These are phyloP conservation scores for Begonia fuchsioides DNA, from an alignment of 306 rosid species.

Conservation along the genomic window DNA sequence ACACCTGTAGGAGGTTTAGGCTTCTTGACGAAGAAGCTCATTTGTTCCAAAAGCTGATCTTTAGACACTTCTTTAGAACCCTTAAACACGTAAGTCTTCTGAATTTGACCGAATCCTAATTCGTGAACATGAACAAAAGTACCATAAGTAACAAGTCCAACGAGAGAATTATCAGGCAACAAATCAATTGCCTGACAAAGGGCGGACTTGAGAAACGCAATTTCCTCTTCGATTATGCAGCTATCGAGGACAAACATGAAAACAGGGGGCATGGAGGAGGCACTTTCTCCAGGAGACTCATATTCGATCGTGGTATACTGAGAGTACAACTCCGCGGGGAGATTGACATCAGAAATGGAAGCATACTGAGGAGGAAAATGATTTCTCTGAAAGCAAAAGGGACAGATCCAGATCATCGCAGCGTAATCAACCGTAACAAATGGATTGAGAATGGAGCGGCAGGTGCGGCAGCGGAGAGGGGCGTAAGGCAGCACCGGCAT, in stretches of 20 bases:
- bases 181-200: conserved; percentile 65
- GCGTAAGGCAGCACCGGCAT: conserved; percentile 64
- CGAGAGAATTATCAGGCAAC: conserved; percentile 73
- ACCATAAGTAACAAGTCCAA: conserved; percentile 74
- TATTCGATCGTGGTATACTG: conserved; percentile 86
- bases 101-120: conserved; percentile 56
- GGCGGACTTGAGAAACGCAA: conserved; percentile 51
- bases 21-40: conserved; percentile 67
- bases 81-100: conserved; percentile 64
- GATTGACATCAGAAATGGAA: conserved; percentile 69
- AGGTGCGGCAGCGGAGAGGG: conserved; percentile 82
- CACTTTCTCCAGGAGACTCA: conserved; percentile 19
- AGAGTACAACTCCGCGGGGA: conserved; percentile 93
- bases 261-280: conserved; percentile 33
- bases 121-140: conserved; percentile 77
- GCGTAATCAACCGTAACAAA: conserved; percentile 85
- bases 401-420: conserved; percentile 99
- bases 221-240: conserved; percentile 75
- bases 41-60: conserved; percentile 80
- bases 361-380: conserved; percentile 82
- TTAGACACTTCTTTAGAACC: conserved; percentile 68
- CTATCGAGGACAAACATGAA: conserved; percentile 78
- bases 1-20: conserved; percentile 67
- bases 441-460: conserved; percentile 85
- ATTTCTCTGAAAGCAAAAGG: conserved; percentile 81